These are phyloP conservation scores for Thuja plicata DNA, from an alignment of 83 land plant genomes.

Conservation along the genomic window DNA sequence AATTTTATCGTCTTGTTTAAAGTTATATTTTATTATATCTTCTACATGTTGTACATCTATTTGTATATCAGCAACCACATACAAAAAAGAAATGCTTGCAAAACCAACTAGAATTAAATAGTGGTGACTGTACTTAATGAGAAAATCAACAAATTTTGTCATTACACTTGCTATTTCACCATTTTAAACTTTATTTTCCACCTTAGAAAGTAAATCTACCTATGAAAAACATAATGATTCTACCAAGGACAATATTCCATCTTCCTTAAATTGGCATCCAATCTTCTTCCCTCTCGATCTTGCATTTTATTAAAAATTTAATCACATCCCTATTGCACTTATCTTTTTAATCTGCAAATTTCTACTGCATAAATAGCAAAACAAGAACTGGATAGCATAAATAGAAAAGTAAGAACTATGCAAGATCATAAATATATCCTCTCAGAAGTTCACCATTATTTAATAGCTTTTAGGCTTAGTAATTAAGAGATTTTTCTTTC, in stretches of 20 bases:
- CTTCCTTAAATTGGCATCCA: no score
- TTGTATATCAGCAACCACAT: slow-evolving; percentile 88
- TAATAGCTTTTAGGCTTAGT: no score
- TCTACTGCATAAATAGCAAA: no score
- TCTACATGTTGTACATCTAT: slow-evolving; percentile 62
- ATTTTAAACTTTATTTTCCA: slow-evolving; percentile 1
- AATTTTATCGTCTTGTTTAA: slow-evolving; percentile 24
- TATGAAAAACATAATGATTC: not conserved
- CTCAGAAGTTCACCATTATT: no score
- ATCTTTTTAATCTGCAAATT: no score
- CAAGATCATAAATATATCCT: no score
- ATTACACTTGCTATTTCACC: not conserved
- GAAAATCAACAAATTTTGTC: slow-evolving; percentile 40
- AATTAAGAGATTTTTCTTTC: no score
- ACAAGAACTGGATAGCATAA: no score
- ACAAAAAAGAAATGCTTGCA: slow-evolving; percentile 71
- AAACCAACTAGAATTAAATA: slow-evolving; percentile 82
- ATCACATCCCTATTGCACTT: no score
- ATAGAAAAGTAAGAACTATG: no score
- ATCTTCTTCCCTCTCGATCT: no score
- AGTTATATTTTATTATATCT: slow-evolving; percentile 41
- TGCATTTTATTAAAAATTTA: no score
- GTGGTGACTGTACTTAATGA: slow-evolving; percentile 92
- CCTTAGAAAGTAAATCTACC: not conserved
- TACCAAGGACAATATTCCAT: not conserved